These are phyloP conservation scores for Phaseolus coccineus DNA, from an alignment of 331 rosid genomes.

Conservation along the genomic window DNA sequence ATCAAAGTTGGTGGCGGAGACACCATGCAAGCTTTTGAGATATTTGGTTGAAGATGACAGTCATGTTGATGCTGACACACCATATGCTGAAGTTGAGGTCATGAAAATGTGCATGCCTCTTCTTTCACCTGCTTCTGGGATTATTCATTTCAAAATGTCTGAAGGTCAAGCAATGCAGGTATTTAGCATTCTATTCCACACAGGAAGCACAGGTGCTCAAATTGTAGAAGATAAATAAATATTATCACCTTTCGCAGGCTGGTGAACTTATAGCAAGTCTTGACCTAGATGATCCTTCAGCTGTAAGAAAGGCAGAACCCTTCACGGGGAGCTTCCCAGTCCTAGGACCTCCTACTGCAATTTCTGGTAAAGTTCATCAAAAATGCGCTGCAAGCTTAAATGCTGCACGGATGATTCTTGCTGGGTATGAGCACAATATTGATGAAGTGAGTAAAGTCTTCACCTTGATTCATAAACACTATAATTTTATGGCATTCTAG, in stretches of 20 bases:
- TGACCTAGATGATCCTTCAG: conserved; percentile 97
- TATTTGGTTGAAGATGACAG: conserved; percentile 77
- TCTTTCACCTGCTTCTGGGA: conserved; percentile 98
- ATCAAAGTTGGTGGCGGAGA: conserved; percentile 92
- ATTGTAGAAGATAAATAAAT: conserved; percentile 19
- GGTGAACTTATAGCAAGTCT: conserved; percentile 97
- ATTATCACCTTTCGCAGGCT: conserved; percentile 60
- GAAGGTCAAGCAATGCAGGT: conserved; percentile 99
- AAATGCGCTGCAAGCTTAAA: conserved; percentile 94
- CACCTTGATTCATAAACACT: conserved; percentile 23
- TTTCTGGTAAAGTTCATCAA: conserved; percentile 97
- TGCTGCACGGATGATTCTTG: conserved; percentile 91
- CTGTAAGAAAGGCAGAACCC: conserved; percentile 96
- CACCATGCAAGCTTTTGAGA: conserved; percentile 96
- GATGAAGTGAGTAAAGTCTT: conserved; percentile 74
- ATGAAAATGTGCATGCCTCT: conserved; percentile 99
- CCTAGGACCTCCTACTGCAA: conserved; percentile 93
- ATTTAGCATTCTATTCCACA: conserved; percentile 32
- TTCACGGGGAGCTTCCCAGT: conserved; percentile 87
- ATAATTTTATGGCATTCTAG: conserved; percentile 11
- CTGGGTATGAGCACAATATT: conserved; percentile 95
- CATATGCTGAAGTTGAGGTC: conserved; percentile 99
- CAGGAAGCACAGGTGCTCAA: conserved; percentile 16
- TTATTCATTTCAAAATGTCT: conserved; percentile 79
- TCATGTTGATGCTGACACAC: conserved; percentile 92